Conservation (phyloP, 2,329 filamentous ascomycete species). For the Pseudocercospora macadamiae region DNA sequence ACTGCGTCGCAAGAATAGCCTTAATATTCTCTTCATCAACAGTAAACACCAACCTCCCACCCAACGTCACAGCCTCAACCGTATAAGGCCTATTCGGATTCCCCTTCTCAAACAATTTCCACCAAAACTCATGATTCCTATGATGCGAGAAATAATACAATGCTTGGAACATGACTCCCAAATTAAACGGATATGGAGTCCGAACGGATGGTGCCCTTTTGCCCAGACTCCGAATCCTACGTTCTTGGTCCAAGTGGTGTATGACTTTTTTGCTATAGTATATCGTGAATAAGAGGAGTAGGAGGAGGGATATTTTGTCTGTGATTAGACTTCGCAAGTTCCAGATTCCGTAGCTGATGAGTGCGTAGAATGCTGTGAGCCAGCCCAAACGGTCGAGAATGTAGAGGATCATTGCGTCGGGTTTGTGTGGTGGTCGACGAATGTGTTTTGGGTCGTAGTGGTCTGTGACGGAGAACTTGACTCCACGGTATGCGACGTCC, state of each 20-base stretch:
- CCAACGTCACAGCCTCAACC: constrained; percentile 60
- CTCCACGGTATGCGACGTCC: not conserved
- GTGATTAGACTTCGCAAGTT: not conserved
- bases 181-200: constrained; percentile 51
- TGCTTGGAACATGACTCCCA: constrained; percentile 67
- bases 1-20: constrained; percentile 84
- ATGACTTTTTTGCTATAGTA: constrained; percentile 24
- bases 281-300: not conserved
- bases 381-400: constrained; percentile 18
- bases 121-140: constrained; percentile 66
- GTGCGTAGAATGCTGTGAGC: constrained; percentile 19
- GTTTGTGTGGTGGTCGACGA: not conserved
- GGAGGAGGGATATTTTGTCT: not conserved
- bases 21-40: constrained; percentile 89
- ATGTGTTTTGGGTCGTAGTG: not conserved
- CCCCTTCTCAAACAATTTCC: constrained; percentile 49
- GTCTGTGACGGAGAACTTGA: not conserved
- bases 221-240: constrained; percentile 46
- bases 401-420: constrained; percentile 3
- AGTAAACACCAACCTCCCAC: constrained; percentile 70
- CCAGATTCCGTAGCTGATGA: constrained; percentile 14
- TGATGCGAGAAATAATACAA: constrained; percentile 53
- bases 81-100: constrained; percentile 56
- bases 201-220: constrained; percentile 47
- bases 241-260: constrained; percentile 36